Evolutionary conservation across 345 rosid species (phyloP), one percentile per base, ranked within the genome.

Genomic region (Murraya paniculata): DNA sequence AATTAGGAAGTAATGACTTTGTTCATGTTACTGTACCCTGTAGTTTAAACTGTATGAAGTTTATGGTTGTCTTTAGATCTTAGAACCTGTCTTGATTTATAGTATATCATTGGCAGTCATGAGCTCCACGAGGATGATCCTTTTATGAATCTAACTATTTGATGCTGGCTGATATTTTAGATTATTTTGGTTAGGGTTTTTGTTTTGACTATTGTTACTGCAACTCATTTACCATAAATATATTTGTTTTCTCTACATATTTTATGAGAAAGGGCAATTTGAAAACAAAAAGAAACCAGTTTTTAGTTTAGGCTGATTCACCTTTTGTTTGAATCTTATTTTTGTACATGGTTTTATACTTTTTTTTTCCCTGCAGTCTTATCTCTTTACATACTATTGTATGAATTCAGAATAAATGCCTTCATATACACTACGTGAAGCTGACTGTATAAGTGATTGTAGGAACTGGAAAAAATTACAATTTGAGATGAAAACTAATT

Each of bases 51-150:
- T n/a, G 76, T 45, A 21, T 48, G 60, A 50, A 22, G 27, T 38
- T 45, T 62, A 60, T 36, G 2, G 16, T 59, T 35, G 9, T 73
- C 77, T 73, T 73, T 14, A 60, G 68, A 61, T 39, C 77, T 41
- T 45, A 41, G 25, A 4, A 28, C 28, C 60, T 62, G 9, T 33
- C 50, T 48, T 64, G 71, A 64, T 64, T 35, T 19, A 11, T 28
- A 4, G 9, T 21, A 24, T 33, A 33, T 33, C 66, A 2, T 10
- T 75, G 31, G 62, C 30, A 28, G 35, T 28, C 38, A 41, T 41
- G 25, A 41, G 21, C 58, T 3, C 28, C 19, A 28, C 9, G 62
- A 64, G 25, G 30, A 50, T 75, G 30, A 33, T 33, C 48, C 10
- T 62, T 74, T 33, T 10, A 7, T 31, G n/a, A 48, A 10, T 41